These are phyloP conservation scores for Phanerochaete sordida DNA, from an alignment of 768 basidiomycete genomes.

Conservation along the genomic window DNA sequence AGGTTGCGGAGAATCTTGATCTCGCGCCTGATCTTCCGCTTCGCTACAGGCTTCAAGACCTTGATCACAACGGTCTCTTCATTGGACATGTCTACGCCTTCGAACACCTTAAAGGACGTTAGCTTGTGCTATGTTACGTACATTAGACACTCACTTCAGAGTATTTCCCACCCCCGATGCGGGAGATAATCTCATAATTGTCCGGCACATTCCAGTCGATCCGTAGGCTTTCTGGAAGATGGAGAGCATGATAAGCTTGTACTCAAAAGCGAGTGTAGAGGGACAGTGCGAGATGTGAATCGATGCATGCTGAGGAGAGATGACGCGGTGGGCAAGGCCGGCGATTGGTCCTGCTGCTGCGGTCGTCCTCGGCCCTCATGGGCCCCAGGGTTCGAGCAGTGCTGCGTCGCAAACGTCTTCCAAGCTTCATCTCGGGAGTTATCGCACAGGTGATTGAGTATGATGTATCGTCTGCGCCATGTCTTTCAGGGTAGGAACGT, in stretches of 20 bases:
- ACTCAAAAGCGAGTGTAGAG: neutral
- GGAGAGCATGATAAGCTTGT: neutral
- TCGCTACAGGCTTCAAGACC: conserved; percentile 97
- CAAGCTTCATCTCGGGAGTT: neutral
- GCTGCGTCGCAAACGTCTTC: neutral
- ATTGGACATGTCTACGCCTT: conserved; percentile 86
- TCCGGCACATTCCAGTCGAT: conserved; percentile 96
- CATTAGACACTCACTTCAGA: conserved; percentile 61
- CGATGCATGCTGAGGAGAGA: neutral
- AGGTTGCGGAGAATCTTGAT: conserved; percentile 98
- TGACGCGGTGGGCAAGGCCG: neutral
- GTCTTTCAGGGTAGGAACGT: neutral
- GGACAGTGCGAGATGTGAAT: neutral
- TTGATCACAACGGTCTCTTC: conserved; percentile 97
- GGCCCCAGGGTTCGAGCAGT: neutral
- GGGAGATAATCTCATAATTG: conserved; percentile 94
- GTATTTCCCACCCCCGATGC: conserved; percentile 93
- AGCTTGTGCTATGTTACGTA: neutral
- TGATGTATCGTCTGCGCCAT: neutral
- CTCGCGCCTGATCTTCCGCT: conserved; percentile 99
- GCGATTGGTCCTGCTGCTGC: neutral
- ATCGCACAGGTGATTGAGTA: neutral
- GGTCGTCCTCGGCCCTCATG: neutral
- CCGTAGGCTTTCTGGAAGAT: conserved; percentile 74
- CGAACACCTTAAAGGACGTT: conserved; percentile 64